Base-by-base conservation (phyloP, 2,329 filamentous ascomycete species). In the Trichoderma cornu-damae region DNA sequence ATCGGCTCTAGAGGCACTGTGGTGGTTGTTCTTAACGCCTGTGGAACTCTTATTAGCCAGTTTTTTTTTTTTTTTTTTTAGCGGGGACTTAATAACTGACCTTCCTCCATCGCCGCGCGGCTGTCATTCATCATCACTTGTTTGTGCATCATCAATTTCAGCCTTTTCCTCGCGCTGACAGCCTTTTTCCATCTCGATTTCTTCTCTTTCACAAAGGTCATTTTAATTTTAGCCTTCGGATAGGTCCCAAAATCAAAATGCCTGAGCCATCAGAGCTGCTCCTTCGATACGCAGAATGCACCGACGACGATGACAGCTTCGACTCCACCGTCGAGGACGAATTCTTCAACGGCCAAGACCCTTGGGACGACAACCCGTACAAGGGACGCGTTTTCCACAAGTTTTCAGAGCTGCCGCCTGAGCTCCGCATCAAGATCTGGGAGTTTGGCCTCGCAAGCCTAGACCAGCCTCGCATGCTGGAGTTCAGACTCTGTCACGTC, bases 351-450 rank as follows among this genome's bases (percentile, higher is more conserved):
- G 56, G 56, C 11, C 8, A 26, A 6, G 51, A 56, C 30, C 30
- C 57, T 16, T 46, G 46, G 30, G 51, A 59, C 24, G 50, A 59
- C 8, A 42, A 56, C 3, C 20, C 37, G 1, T 58, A 52, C 18
- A 35, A 57, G 26, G 26, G 42, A 22, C 49, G 49, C 40, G 43
- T 54, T 2, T 68, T 73, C 61, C 35, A 63, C 49, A 16, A 59
- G 46, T 73, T 70, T 54, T 54, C 59, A 32, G 50, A 60, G 22
- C 65, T 74, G 1, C 72, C 72, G 1, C 63, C 66, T 9, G 72
- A 74, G 59, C 60, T 74, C 14, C 68, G 71, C 49, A 56, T 63
- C 20, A 67, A 61, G 20, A 60, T 73, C 50, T 74, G 72, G 72
- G 61, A 67, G 35, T 49, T 62, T 16, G 70, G 68, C 55, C 72